Base-by-base conservation (phyloP, 2,329 filamentous ascomycete species). In the Clarireedia hainanense region DNA sequence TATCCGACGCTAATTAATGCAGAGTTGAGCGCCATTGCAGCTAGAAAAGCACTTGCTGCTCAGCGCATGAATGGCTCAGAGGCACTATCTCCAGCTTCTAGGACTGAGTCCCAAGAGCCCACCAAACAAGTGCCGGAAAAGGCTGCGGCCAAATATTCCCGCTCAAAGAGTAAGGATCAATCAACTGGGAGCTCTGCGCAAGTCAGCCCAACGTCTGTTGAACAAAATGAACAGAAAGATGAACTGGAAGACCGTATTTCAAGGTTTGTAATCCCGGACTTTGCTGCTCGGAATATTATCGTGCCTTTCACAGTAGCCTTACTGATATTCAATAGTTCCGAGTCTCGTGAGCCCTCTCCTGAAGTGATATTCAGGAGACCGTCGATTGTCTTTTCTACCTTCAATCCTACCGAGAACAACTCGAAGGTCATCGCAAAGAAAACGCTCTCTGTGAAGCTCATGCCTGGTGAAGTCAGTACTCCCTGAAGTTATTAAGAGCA, bases 381-480 rank as follows among this genome's bases (percentile, higher is more conserved):
- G 26, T 71, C 73, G 20, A 72, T 77, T 52, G 75, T 76, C 0
- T 76, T 69, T 5, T 68, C 65, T 47, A 64, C 77, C 0, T 78
- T 80, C 52, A 72, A 68, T 23, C 71, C 74, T 2, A 73, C 64
- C 23, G 75, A 75, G 57, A 70, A 71, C 42, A 81, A 78, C 47
- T 67, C 73, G 70, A 48, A 65, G 61, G 23, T 73, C 36, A 46
- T 72, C 23, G 40, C 67, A 4, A 68, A 73, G 46, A 76, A 75
- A 0, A 62, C 69, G 1, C 48, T 75, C n/a, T 64, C 73, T 20
- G 56, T 83, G 1, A 72, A 65, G 24, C 66, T 81, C 3, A 64
- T 70, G 3, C 73, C 76, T n/a, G 75, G 75, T 53, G 79, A 82
- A 70, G 80, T 79, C 69, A 52, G 64, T 49, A 17, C 40, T 20